These are phyloP conservation scores for Periglandula ipomoeae DNA, from an alignment of 2,329 filamentous ascomycete species.

Conservation along the genomic window DNA sequence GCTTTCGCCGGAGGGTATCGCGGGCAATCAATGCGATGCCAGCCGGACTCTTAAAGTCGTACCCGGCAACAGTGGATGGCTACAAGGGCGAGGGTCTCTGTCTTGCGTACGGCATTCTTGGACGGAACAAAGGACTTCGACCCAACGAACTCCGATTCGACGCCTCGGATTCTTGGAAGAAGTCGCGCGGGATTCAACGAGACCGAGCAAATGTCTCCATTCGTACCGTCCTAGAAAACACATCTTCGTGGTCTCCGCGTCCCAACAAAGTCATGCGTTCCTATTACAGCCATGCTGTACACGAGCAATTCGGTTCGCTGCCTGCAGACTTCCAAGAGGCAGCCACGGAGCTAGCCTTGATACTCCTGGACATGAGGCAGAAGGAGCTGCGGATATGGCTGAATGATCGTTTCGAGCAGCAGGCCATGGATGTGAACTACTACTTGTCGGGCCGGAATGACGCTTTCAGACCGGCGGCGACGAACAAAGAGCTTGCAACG, in stretches of 20 bases:
- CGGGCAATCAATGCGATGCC: neutral
- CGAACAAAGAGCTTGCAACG: neutral
- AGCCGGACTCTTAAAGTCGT: neutral
- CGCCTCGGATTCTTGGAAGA: neutral
- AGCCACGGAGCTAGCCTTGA: neutral
- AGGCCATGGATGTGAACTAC: neutral
- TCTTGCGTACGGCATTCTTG: neutral
- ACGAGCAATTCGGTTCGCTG: neutral
- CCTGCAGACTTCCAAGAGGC: neutral
- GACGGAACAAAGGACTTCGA: neutral
- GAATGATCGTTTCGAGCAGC: neutral
- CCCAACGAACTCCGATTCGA: neutral
- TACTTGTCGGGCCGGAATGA: neutral
- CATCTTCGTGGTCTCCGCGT: neutral
- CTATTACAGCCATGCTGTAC: neutral
- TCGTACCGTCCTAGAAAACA: neutral
- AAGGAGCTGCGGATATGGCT: neutral
- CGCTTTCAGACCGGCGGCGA: neutral
- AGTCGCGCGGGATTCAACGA: neutral
- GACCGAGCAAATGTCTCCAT: neutral
- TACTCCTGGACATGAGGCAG: neutral
- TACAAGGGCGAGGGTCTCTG: slow-evolving; percentile 1
- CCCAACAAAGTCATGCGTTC: neutral
- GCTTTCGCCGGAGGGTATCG: neutral
- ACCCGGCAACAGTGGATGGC: neutral